phyloP scores from a whole-genome alignment of 352 stramenopile species.

The Aphanomyces euteiches region DNA sequence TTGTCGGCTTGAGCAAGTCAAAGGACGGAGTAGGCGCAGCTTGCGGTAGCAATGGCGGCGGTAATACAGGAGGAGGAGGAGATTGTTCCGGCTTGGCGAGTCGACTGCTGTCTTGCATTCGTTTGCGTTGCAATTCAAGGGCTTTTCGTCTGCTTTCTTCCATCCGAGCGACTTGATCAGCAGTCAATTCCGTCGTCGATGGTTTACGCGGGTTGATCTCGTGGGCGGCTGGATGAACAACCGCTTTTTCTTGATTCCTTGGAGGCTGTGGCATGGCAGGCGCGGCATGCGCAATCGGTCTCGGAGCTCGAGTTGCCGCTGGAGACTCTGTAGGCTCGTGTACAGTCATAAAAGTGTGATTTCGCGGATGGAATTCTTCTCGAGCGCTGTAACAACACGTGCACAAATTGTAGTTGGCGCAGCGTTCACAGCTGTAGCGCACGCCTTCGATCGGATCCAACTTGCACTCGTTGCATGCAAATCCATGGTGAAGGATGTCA shows the following conservation, averaged over 20 bases:
- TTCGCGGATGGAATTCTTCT: neutral
- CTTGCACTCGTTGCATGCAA: conserved; percentile 17
- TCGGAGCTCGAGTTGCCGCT: neutral
- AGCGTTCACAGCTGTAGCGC: conserved; percentile 12
- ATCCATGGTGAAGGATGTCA: conserved; percentile 16
- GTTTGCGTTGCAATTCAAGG: conserved; percentile 8
- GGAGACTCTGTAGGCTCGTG: neutral
- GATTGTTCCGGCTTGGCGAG: too few relatives aligned
- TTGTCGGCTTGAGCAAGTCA: too few relatives aligned
- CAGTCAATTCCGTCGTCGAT: conserved; percentile 1
- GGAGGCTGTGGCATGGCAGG: neutral
- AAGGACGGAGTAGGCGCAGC: too few relatives aligned
- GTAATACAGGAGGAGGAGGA: too few relatives aligned
- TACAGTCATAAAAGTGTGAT: conserved; percentile 10
- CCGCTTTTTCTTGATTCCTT: neutral
- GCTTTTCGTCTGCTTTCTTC: conserved; percentile 7
- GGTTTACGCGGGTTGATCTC: too few relatives aligned
- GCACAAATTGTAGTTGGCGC: conserved; percentile 10
- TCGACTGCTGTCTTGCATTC: neutral
- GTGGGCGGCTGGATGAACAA: too few relatives aligned
- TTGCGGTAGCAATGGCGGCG: too few relatives aligned
- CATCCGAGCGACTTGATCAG: conserved; percentile 14
- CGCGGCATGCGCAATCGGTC: neutral
- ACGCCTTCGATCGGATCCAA: conserved; percentile 21
- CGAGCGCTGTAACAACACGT: conserved; percentile 26